Evolutionary conservation across 139 green algal species (phyloP).

Genomic region (Parachlorella kessleri): DNA sequence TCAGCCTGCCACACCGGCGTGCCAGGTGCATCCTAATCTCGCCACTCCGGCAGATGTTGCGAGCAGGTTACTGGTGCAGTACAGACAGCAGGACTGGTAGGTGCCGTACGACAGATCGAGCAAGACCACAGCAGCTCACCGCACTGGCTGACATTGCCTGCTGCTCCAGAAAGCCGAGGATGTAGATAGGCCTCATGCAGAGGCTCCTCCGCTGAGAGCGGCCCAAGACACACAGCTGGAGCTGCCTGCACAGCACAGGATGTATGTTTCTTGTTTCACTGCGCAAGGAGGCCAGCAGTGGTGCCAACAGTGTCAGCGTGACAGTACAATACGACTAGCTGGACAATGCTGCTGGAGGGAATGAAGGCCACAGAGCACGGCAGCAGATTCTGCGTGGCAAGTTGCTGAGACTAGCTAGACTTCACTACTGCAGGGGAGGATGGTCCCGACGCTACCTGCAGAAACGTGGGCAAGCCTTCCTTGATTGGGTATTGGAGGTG

Average conservation of each 20-base stretch:
- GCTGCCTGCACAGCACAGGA: too few species aligned
- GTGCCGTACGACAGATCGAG: not conserved
- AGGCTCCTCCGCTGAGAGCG: too few species aligned
- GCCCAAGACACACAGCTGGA: too few species aligned
- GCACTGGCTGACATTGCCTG: too few species aligned
- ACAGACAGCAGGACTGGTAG: not conserved
- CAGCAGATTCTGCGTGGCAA: not conserved
- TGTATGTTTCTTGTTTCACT: too few species aligned
- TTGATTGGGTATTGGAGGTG: not conserved
- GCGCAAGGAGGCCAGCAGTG: too few species aligned
- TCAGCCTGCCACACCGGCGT: not conserved
- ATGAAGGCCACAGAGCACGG: not conserved
- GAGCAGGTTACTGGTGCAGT: not conserved
- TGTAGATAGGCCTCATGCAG: too few species aligned
- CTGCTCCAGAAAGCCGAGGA: too few species aligned
- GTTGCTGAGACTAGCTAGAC: not conserved
- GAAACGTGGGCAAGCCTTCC: not conserved
- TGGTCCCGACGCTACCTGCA: not conserved
- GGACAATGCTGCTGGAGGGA: not conserved
- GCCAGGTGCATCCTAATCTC: not conserved
- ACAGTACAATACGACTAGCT: not conserved
- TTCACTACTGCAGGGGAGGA: not conserved
- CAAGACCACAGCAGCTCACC: too few species aligned
- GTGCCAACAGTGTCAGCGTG: too few species aligned
- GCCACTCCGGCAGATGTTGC: too few species aligned